These are phyloP conservation scores for Volvariella volvacea DNA, from an alignment of 1,284 basidiomycete genomes.

Conservation along the genomic window DNA sequence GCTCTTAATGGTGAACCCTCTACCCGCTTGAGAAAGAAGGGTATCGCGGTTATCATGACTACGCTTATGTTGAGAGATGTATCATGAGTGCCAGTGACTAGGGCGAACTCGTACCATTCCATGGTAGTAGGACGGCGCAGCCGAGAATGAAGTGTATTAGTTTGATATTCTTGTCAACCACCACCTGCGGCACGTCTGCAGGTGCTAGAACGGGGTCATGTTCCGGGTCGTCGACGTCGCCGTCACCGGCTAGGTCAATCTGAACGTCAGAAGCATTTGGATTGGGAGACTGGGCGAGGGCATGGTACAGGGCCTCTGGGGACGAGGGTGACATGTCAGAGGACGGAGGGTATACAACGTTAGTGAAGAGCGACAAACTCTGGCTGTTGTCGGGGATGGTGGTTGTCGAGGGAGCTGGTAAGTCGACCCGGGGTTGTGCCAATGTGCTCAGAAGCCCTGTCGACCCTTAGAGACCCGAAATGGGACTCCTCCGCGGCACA, in stretches of 20 bases:
- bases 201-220: conserved; percentile 13
- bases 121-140: conserved; percentile 66
- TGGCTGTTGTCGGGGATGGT: neutral
- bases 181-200: conserved; percentile 18
- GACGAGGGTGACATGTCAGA: conserved; percentile 17
- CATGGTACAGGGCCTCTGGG: conserved; percentile 16
- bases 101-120: conserved; percentile 60
- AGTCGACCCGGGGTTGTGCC: no score
- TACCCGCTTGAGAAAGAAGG: conserved; percentile 66
- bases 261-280: conserved; percentile 19
- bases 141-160: conserved; percentile 70
- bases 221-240: conserved; percentile 12
- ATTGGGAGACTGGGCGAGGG: conserved; percentile 29
- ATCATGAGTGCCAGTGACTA: neutral
- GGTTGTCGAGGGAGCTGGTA: no score
- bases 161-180: conserved; percentile 37
- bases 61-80: conserved; percentile 1
- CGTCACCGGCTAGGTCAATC: conserved; percentile 30
- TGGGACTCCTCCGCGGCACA: no score
- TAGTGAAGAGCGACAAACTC: neutral
- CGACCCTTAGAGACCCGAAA: no score
- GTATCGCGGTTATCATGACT: conserved; percentile 74
- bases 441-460: no score
- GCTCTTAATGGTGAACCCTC: conserved; percentile 45
- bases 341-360: no score